Percentiles rank a stretch among this genome's conserved stretches.
Evolutionary conservation across 2,329 filamentous ascomycete species (phyloP).

Genomic region (Colletotrichum higginsianum): DNA sequence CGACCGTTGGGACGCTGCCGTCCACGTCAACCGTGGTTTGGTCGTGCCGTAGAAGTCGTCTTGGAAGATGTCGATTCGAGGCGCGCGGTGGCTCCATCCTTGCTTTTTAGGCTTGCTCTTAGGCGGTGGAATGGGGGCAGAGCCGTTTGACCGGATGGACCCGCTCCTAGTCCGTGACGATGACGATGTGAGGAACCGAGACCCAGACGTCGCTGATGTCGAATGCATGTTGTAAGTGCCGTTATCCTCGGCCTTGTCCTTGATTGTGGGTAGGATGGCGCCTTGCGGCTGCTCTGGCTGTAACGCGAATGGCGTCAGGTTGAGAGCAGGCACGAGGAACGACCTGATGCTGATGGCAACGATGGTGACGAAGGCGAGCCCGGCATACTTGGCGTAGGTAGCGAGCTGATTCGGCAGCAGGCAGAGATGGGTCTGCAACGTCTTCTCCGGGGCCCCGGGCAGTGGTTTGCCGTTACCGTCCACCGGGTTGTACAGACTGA

Average conservation of each 20-base stretch:
- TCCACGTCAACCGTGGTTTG: constrained; percentile 52
- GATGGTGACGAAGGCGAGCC: constrained; percentile 70
- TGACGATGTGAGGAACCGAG: constrained; percentile 50
- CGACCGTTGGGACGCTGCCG: constrained; percentile 48
- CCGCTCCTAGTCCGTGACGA: constrained; percentile 46
- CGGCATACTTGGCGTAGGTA: constrained; percentile 85
- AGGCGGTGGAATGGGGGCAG: constrained; percentile 44
- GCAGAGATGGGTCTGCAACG: constrained; percentile 91
- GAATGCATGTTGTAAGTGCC: constrained; percentile 49
- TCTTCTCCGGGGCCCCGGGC: constrained; percentile 62
- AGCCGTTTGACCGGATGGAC: constrained; percentile 48
- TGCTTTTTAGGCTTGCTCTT: constrained; percentile 54
- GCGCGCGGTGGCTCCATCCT: constrained; percentile 62
- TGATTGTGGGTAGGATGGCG: constrained; percentile 63
- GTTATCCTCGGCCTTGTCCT: constrained; percentile 67
- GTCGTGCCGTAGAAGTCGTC: constrained; percentile 61
- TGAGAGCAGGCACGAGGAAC: constrained; percentile 69
- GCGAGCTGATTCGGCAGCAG: constrained; percentile 89
- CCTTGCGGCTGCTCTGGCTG: constrained; percentile 54
- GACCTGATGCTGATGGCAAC: constrained; percentile 67
- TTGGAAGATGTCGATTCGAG: constrained; percentile 68
- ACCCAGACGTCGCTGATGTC: constrained; percentile 53
- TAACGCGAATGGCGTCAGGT: constrained; percentile 68
- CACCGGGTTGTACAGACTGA: constrained; percentile 93
- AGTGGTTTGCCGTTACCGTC: constrained; percentile 70